phyloP scores from a whole-genome alignment of 192 early-diverging fungal genomes.

The Backusella australiensis region DNA sequence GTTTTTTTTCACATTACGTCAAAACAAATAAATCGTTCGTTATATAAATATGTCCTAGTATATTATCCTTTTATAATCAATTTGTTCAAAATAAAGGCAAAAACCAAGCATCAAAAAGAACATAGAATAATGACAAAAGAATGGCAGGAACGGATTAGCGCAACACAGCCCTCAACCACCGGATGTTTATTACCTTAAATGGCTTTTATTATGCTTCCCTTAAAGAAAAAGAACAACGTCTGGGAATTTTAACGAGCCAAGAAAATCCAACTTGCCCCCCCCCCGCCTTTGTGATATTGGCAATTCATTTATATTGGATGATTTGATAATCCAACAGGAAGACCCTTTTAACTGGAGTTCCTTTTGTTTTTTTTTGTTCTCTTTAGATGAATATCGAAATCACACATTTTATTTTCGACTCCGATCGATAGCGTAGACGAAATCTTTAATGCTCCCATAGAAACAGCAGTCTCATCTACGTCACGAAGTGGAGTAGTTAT shows the following conservation, averaged over 20 bases:
- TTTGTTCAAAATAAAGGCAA: background rate
- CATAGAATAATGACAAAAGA: background rate
- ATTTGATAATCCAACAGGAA: background rate
- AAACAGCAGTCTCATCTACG: too few species aligned
- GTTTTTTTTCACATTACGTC: background rate
- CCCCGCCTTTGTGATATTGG: background rate
- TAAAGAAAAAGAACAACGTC: background rate
- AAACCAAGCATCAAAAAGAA: background rate
- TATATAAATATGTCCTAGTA: background rate
- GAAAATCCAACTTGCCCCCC: background rate
- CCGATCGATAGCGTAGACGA: background rate
- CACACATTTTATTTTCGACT: background rate
- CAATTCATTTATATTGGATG: background rate
- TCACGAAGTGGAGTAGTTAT: too few species aligned
- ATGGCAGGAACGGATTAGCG: background rate
- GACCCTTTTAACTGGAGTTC: too few species aligned
- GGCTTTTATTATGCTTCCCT: background rate
- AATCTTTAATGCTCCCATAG: too few species aligned
- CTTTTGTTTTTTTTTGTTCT: background rate
- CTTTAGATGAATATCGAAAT: background rate
- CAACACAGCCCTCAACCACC: background rate
- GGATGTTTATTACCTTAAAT: constrained; percentile 2
- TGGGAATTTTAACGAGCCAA: background rate
- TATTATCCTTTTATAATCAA: background rate
- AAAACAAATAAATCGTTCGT: background rate